Evolutionary conservation across 805 yeast species (phyloP), one percentile per base, ranked within the genome.

Genomic region (Lachancea thermotolerans): DNA sequence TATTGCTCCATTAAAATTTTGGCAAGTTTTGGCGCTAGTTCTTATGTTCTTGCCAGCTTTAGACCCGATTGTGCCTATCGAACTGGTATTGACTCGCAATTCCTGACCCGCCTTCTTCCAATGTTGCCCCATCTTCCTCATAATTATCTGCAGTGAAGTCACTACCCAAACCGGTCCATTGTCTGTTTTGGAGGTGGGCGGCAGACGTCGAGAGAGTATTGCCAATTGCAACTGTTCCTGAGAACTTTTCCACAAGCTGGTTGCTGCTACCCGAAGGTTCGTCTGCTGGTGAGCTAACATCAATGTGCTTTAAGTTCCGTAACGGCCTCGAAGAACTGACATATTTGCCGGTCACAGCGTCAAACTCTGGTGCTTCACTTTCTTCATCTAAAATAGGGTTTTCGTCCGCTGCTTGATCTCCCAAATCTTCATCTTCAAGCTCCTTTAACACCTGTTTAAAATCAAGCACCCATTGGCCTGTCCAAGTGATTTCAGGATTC

Each of bases 141-240:
- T 48, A 57, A 28, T 56, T 66, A 33, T 67, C 72, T 12, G 62
- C 68, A 1, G 65, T 69, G 65, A 72, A 88, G 58, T 91, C 97
- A 48, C 93, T 82, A 1, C 98, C 99, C 30, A 91, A 69, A 0
- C 99, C 99, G 0, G 81, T 78, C 98, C 98, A 91, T 25, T 71
- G 67, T 55, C 91, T 75, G 10, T 70, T 71, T 55, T 88, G 95
- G 42, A 91, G 69, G 49, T 74, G 75, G 7, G 73, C 70, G 0
- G 96, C 97, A 0, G 97, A 87, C 0, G 98, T 90, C 0, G 98
- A 89, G 0, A 87, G 82, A 0, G 96, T 86, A 35, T 81, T 80
- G 45, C 79, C 79, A 45, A 90, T 77, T 0, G 84, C 72, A 4
- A 90, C 72, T 2, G 81, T 67, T 44, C 74, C 67, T 9, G 87